Percentiles rank a stretch among this genome's conserved stretches.
Conservation (phyloP, 768 basidiomycete genomes). For the Naganishia kalamii region DNA sequence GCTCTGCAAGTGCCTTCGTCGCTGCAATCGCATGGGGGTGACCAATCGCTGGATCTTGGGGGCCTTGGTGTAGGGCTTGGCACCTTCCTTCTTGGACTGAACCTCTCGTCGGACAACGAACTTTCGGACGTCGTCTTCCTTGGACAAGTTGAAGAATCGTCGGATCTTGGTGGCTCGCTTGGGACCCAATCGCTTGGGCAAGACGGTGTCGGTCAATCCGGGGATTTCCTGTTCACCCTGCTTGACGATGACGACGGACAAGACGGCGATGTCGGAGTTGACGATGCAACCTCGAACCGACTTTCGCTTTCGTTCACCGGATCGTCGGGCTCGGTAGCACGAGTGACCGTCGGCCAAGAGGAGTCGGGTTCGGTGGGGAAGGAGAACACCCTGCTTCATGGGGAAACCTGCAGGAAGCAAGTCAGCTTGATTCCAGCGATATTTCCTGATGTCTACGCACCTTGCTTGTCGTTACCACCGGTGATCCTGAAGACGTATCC, state of each 20-base stretch:
- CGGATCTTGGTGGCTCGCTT: conserved; percentile 97
- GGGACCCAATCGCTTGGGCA: conserved; percentile 92
- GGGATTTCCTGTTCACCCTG: conserved; percentile 86
- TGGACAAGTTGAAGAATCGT: conserved; percentile 92
- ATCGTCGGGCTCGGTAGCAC: conserved; percentile 87
- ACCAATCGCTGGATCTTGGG: conserved; percentile 97
- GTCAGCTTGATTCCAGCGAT: background rate
- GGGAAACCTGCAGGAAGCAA: conserved; percentile 62
- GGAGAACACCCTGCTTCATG: conserved; percentile 98
- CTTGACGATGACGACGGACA: conserved; percentile 91
- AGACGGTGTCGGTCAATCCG: conserved; percentile 81
- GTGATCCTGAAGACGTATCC: conserved; percentile 96
- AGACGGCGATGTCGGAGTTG: conserved; percentile 89
- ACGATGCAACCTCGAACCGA: conserved; percentile 95
- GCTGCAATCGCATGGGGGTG: conserved; percentile 89
- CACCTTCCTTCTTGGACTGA: conserved; percentile 70
- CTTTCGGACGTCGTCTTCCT: conserved; percentile 97
- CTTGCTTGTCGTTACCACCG: conserved; percentile 77
- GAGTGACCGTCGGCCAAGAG: conserved; percentile 95
- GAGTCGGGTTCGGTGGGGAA: conserved; percentile 85
- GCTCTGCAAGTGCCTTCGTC: conserved; percentile 82
- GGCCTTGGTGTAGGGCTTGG: conserved; percentile 94
- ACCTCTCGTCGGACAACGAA: conserved; percentile 93
- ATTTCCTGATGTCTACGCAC: conserved; percentile 1
- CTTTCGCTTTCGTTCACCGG: conserved; percentile 96